These are phyloP conservation scores for Wickerhamiella nectarea DNA, from an alignment of 805 yeast genomes.

Conservation along the genomic window DNA sequence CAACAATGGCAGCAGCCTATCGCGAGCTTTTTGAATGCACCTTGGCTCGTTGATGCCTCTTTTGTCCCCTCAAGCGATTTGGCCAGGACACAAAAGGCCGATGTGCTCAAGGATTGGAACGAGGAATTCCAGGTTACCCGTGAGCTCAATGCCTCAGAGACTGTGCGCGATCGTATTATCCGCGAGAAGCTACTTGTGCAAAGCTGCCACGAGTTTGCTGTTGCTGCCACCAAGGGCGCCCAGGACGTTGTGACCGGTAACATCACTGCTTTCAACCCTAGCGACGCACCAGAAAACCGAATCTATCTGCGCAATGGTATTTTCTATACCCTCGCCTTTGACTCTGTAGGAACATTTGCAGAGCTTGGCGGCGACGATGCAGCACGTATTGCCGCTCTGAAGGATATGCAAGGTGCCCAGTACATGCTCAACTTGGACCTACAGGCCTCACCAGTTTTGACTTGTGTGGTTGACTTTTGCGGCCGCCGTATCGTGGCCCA, in stretches of 20 bases:
- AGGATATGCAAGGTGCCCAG: conserved; percentile 64
- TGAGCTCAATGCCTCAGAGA: conserved; percentile 38
- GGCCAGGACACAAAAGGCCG: conserved; percentile 43
- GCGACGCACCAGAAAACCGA: conserved; percentile 44
- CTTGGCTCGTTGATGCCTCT: conserved; percentile 51
- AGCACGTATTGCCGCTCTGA: conserved; percentile 63
- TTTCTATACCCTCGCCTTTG: conserved; percentile 70
- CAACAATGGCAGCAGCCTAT: conserved; percentile 39
- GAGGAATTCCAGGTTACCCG: conserved; percentile 76
- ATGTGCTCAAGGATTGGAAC: conserved; percentile 57
- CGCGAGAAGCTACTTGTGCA: conserved; percentile 66
- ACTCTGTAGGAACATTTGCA: conserved; percentile 51
- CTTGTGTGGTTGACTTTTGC: conserved; percentile 78
- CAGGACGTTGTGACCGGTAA: conserved; percentile 61
- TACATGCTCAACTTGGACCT: conserved; percentile 53
- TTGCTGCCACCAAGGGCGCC: conserved; percentile 68
- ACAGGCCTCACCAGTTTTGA: conserved; percentile 53
- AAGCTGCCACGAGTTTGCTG: conserved; percentile 61
- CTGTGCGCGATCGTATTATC: conserved; percentile 51
- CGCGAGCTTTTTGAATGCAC: conserved; percentile 46
- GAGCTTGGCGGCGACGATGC: conserved; percentile 72
- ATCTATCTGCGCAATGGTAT: conserved; percentile 71
- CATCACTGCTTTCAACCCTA: conserved; percentile 66
- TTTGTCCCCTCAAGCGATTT: conserved; percentile 31
- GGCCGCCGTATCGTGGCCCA: conserved; percentile 85